Conservation (phyloP, 192 early-diverging fungal genomes). For the Backusella morwellensis region DNA sequence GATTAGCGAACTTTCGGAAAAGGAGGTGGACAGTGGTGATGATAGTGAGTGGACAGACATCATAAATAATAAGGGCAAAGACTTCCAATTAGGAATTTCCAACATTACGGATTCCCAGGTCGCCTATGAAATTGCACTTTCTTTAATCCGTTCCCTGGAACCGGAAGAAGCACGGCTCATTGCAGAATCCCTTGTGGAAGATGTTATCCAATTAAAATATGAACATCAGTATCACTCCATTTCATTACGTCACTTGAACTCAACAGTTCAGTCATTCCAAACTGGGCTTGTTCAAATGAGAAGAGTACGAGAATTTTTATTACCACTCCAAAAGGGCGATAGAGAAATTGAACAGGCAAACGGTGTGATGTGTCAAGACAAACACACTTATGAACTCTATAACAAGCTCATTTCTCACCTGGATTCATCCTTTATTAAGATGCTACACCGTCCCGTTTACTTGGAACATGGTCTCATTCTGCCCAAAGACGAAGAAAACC, state of each 20-base stretch:
- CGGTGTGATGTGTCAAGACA: not conserved
- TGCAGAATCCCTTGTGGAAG: constrained; percentile 1
- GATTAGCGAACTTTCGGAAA: not conserved
- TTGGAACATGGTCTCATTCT: constrained; percentile 9
- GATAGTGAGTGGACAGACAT: constrained; percentile 13
- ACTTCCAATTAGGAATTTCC: not conserved
- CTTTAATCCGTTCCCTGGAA: not conserved
- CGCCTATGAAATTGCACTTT: constrained; percentile 20
- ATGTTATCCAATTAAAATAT: constrained; percentile 1
- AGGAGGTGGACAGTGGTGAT: not conserved
- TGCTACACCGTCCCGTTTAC: not conserved
- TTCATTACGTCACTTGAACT: not conserved
- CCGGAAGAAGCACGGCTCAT: constrained; percentile 9
- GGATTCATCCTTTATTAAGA: constrained; percentile 2
- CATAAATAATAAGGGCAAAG: not conserved
- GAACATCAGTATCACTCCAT: not conserved
- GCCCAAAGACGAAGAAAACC: not conserved
- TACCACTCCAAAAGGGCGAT: not conserved
- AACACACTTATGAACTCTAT: not conserved
- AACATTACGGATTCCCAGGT: constrained; percentile 1
- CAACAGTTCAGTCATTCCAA: not conserved
- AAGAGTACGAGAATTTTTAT: not conserved
- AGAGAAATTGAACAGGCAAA: not conserved
- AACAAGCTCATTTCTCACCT: not conserved
- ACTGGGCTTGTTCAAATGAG: constrained; percentile 10